phyloP scores from a whole-genome alignment of 768 basidiomycete species.

The Auriculariales sp. region DNA sequence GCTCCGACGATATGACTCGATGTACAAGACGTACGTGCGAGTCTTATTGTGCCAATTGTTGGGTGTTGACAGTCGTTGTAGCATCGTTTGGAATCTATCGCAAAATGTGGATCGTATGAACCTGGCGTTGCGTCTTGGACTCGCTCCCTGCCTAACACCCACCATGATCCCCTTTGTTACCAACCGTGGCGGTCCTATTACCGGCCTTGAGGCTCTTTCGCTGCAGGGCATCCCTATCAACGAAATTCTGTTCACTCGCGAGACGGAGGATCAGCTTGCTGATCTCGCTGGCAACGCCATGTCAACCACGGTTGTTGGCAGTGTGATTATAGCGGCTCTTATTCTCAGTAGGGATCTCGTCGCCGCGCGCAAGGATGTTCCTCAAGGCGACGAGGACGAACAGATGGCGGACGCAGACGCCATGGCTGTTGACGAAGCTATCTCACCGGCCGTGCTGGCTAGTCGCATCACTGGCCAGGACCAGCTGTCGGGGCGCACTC shows the following conservation, averaged over 20 bases:
- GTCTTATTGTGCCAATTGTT: conserved; percentile 2
- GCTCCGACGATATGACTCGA: no score
- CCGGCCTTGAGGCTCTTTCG: conserved; percentile 81
- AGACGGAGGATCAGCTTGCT: conserved; percentile 85
- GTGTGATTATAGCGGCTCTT: conserved; percentile 74
- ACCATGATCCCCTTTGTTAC: conserved; percentile 96
- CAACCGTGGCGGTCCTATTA: conserved; percentile 90
- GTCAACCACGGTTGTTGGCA: conserved; percentile 92
- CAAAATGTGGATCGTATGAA: conserved; percentile 92
- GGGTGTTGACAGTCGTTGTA: conserved; percentile 17
- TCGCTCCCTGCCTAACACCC: conserved; percentile 87
- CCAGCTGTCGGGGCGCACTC: conserved; percentile 39
- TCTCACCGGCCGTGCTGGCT: conserved; percentile 16
- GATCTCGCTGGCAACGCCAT: conserved; percentile 95
- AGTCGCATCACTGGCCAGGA: conserved; percentile 63
- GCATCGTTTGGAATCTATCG: conserved; percentile 88
- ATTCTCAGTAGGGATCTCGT: conserved; percentile 52
- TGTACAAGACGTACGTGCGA: conserved; percentile 66
- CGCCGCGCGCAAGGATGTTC: conserved; percentile 50
- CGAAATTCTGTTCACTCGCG: conserved; percentile 80
- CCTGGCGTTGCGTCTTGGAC: conserved; percentile 64
- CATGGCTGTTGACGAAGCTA: conserved; percentile 34
- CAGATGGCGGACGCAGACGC: conserved; percentile 29
- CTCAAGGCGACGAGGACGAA: conserved; percentile 51
- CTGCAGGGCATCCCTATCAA: conserved; percentile 92